phyloP scores from a whole-genome alignment of 495 filamentous ascomycete genomes.

The Zalerion maritima region DNA sequence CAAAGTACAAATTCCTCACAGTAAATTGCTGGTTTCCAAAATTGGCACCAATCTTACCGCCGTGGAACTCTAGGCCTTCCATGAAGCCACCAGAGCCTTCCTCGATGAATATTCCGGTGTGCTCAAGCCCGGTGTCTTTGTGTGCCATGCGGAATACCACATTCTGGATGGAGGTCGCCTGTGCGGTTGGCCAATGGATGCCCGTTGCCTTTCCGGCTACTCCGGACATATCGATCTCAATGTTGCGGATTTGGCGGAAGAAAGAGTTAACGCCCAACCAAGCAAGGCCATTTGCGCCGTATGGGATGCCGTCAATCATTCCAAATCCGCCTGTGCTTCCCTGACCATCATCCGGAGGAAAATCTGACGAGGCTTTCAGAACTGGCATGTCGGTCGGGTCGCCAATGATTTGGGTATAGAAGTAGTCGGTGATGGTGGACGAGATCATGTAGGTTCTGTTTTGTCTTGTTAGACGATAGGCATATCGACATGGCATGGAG shows the following conservation, averaged over 20 bases:
- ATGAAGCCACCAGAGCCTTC: slow-evolving; percentile 60
- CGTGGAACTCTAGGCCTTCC: slow-evolving; percentile 57
- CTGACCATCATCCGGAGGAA: too few relatives aligned
- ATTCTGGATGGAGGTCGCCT: slow-evolving; percentile 64
- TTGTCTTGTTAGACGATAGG: too few relatives aligned
- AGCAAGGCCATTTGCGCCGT: slow-evolving; percentile 18
- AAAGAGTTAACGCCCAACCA: slow-evolving; percentile 54
- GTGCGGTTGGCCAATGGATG: slow-evolving; percentile 67
- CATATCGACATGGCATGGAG: too few relatives aligned
- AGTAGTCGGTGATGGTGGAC: slow-evolving; percentile 47
- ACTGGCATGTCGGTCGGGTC: slow-evolving; percentile 51
- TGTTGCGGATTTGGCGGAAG: slow-evolving; percentile 59
- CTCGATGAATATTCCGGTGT: slow-evolving; percentile 65
- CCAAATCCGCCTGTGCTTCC: too few relatives aligned
- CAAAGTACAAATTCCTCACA: slow-evolving; percentile 53
- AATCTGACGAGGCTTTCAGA: slow-evolving; percentile 47
- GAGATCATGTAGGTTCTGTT: slow-evolving; percentile 61
- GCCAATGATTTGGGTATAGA: slow-evolving; percentile 53
- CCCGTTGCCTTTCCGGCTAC: slow-evolving; percentile 43
- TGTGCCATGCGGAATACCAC: slow-evolving; percentile 50
- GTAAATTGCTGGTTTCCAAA: slow-evolving; percentile 77
- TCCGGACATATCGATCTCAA: slow-evolving; percentile 53
- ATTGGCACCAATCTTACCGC: slow-evolving; percentile 46
- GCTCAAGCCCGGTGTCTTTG: slow-evolving; percentile 41
- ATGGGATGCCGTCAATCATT: too few relatives aligned